Conservation (phyloP, 2,329 filamentous ascomycete species). For the Claviceps lovelessii region DNA sequence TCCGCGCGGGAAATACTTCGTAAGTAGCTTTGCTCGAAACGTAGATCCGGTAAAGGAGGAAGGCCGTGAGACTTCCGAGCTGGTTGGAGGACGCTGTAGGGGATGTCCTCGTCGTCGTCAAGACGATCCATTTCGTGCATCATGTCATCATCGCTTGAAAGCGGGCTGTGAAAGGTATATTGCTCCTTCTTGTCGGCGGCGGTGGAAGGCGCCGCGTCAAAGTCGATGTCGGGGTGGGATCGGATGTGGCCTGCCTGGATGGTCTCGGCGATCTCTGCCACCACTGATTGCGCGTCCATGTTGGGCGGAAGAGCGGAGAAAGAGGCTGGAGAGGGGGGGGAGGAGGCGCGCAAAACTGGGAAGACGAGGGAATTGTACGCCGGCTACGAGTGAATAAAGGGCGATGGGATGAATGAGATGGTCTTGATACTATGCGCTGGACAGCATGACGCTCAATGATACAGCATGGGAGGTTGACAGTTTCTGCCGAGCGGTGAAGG, state of each 20-base stretch:
- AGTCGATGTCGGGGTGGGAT: conserved; percentile 50
- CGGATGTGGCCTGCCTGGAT: conserved; percentile 73
- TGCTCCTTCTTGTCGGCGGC: conserved; percentile 44
- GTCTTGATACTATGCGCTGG: neutral
- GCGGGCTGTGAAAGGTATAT: conserved; percentile 13
- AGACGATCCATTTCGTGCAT: conserved; percentile 27
- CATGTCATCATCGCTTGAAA: conserved; percentile 11
- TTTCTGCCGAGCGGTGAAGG: conserved; percentile 19
- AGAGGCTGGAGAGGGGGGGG: too few relatives aligned
- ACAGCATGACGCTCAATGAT: neutral
- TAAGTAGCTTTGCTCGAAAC: conserved; percentile 97
- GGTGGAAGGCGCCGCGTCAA: conserved; percentile 72
- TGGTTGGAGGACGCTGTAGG: conserved; percentile 48
- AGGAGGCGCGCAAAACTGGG: too few relatives aligned
- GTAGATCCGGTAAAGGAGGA: conserved; percentile 66
- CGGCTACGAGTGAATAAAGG: neutral
- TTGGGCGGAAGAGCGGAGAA: conserved; percentile 1
- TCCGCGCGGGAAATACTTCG: conserved; percentile 72
- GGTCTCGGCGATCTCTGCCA: conserved; percentile 59
- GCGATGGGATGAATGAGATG: neutral
- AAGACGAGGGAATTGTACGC: neutral
- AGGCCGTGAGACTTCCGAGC: conserved; percentile 32
- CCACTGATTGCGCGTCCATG: conserved; percentile 45
- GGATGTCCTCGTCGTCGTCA: conserved; percentile 56
- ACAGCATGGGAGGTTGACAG: neutral